Evolutionary conservation across 2,329 filamentous ascomycete species (phyloP), one percentile per base, ranked within the genome.

Genomic region (Neurospora crassa): DNA sequence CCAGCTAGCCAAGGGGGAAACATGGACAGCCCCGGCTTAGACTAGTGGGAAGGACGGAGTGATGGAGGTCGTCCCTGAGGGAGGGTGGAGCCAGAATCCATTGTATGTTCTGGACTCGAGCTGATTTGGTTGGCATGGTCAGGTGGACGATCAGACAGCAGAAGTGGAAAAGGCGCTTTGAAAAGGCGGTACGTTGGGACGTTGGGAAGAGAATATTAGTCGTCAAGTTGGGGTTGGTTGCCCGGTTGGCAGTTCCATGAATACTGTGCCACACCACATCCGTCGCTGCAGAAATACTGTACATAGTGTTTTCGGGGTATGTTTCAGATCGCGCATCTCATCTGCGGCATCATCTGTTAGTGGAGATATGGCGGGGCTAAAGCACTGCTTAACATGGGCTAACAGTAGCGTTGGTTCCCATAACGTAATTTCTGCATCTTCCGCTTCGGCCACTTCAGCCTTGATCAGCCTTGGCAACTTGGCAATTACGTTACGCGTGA

Each of bases 391-490:
- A 59, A 59, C 69, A 70, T 16, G 47, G 42, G 29, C 45, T 59
- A 41, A 70, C 68, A 53, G 68, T 40, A 40, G 41, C 70, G 43
- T 68, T 59, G 40, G 18, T 72, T 70, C 29, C 40, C 68, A 72
- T 75, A 73, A 75, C 74, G 74, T 75, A 75, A 75, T 74, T 43
- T 68, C 34, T 42, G 67, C 43, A 59, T 69, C 67, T 70, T 68
- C 59, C 37, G 24, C 47, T 59, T 34, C 47, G 47, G 20, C 47
- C 47, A 34, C 47, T 59, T 34, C 47, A 59, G 47, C 47, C 47
- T 59, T 59, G 47, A 24, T 14, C 24, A 34, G 24, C 47, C 47
- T 59, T 59, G 69, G 40, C 67, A 68, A 47, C 73, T 75, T 74
- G 74, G 74, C 74, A 47, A 59, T 59, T 59, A 59, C 47, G 47